Conservation (phyloP, 75 land plant genomes). For the Cunninghamia lanceolata region DNA sequence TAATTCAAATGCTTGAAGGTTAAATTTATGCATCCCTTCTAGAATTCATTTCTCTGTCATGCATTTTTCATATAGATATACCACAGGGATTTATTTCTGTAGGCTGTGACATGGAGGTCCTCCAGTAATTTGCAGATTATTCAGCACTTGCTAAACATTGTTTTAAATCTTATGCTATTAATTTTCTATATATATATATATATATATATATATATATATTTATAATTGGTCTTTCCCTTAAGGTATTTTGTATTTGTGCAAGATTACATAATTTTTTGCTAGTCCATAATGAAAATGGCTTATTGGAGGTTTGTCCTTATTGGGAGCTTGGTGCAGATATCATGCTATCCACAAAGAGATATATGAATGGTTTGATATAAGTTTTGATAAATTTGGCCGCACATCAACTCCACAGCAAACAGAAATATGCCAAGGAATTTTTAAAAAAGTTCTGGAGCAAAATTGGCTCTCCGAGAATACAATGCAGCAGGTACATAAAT, state of each 20-base stretch:
- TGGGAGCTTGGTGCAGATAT: slow-evolving; percentile 48
- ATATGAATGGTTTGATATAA: slow-evolving; percentile 92
- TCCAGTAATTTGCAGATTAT: not conserved
- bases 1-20: not conserved
- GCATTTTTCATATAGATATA: not conserved
- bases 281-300: not conserved
- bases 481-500: slow-evolving; percentile 75
- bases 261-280: not conserved
- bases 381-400: slow-evolving; percentile 93
- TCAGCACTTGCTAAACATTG: not conserved
- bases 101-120: not conserved
- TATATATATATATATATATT: not conserved
- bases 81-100: not conserved
- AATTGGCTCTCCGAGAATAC: slow-evolving; percentile 80
- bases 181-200: not conserved
- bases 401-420: slow-evolving; percentile 93
- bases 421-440: slow-evolving; percentile 88
- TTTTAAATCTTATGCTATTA: not conserved
- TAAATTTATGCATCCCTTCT: not conserved
- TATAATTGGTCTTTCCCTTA: not conserved
- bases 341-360: slow-evolving; percentile 93
- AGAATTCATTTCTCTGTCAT: not conserved
- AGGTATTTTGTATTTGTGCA: not conserved
- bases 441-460: slow-evolving; percentile 72
- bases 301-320: not conserved